Base-by-base conservation (phyloP, 2,329 filamentous ascomycete species). In the Huntiella bhutanensis region DNA sequence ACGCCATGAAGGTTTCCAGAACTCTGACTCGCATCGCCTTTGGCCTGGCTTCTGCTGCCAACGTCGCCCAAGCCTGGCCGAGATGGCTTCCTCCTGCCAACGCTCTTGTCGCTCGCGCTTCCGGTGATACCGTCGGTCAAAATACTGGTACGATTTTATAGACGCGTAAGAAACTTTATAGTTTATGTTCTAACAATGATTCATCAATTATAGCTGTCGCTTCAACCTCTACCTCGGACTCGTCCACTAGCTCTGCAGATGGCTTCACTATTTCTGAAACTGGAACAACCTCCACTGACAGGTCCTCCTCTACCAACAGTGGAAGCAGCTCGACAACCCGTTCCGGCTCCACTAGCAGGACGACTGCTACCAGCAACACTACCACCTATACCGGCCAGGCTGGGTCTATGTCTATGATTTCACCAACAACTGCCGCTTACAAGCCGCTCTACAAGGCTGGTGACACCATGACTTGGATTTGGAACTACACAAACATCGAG, bases 401-500 rank as follows among this genome's bases (percentile, higher is more conserved):
- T 32, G 75, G 71, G 43, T 62, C 64, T 45, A 64, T 77, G 34
- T 60, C 63, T 41, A 70, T 79, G 63, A 53, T 70, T 39, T 68
- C 64, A 2, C 75, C 75, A 1, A 60, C 64, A 35, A 58, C 63
- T 5, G 64, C 62, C 3, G 56, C 59, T 4, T 60, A 61, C 8
- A 62, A 64, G 19, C 63, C 68, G 49, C 64, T 75, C 36, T 77
- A 72, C 65, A 73, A 73, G 55, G 73, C 79, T 51, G 70, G 71
- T 51, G 68, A 77, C 55, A 63, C 63, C 39, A 62, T 77, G 38
- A 78, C 73, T 11, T 75, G 71, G 59, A 67, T 61, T 41, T 80
- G 75, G 74, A 79, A 79, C 60, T 80, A 78, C 62, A 80, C 76
- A 3, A 69, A 68, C 39, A 58, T 80, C 28, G 63, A 66, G 47